Evolutionary conservation across 768 basidiomycete genomes (phyloP).

Genomic region (Hirschioporus abietinus): DNA sequence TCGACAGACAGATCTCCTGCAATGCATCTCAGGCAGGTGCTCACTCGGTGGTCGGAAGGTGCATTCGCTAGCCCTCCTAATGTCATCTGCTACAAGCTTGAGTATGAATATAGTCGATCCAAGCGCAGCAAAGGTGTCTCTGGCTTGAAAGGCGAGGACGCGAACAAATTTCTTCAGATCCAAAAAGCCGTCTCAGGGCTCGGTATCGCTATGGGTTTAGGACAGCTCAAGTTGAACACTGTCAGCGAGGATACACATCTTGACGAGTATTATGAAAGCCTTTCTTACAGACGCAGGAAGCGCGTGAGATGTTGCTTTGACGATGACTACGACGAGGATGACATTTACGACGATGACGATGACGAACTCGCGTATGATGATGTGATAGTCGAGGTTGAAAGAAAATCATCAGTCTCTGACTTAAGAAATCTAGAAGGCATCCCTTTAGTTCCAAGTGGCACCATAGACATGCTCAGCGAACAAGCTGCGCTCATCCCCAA

Average conservation of each 20-base stretch:
- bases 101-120: no score
- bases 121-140: no score
- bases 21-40: no score
- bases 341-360: conserved; percentile 7
- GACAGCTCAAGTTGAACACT: no score
- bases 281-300: conserved; percentile 8
- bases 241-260: conserved; percentile 9
- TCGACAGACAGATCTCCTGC: no score
- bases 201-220: no score
- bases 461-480: conserved; percentile 15
- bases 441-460: conserved; percentile 12
- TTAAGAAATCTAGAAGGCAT: conserved; percentile 30
- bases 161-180: no score
- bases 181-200: not conserved
- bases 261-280: conserved; percentile 12
- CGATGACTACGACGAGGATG: conserved; percentile 19
- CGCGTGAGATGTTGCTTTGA: conserved; percentile 3
- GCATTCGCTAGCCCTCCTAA: no score
- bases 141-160: no score
- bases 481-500: conserved; percentile 28
- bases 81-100: no score
- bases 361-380: conserved; percentile 1
- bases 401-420: conserved; percentile 7
- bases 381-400: not conserved
- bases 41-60: no score